Conservation (phyloP, 2,329 filamentous ascomycete species). For the Aspergillus uvarum region DNA sequence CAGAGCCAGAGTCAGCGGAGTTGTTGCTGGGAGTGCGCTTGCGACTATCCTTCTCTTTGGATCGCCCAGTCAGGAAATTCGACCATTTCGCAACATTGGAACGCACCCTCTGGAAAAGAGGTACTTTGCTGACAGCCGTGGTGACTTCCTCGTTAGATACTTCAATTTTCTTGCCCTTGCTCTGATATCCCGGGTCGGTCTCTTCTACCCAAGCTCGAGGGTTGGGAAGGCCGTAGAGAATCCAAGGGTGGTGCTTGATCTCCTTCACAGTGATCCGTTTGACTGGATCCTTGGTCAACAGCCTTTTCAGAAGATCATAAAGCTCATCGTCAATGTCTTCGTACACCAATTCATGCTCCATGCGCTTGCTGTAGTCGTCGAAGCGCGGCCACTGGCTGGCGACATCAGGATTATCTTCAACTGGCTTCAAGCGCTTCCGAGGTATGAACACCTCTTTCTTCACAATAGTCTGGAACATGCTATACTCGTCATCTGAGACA, state of each 20-base stretch:
- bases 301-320: slow-evolving; percentile 71
- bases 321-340: slow-evolving; percentile 81
- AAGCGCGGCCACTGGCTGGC: slow-evolving; percentile 49
- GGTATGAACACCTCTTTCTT: slow-evolving; percentile 92
- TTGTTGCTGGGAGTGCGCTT: slow-evolving; percentile 56
- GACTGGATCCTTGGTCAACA: slow-evolving; percentile 85
- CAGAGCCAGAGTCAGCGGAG: slow-evolving; percentile 57
- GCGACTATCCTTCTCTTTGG: slow-evolving; percentile 43
- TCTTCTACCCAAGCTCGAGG: slow-evolving; percentile 85
- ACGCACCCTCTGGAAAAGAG: slow-evolving; percentile 78
- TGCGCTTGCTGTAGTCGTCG: slow-evolving; percentile 67
- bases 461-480: slow-evolving; percentile 87
- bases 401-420: slow-evolving; percentile 49
- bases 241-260: slow-evolving; percentile 93
- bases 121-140: slow-evolving; percentile 83
- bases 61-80: slow-evolving; percentile 52
- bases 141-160: slow-evolving; percentile 90
- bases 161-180: slow-evolving; percentile 81
- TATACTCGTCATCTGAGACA: slow-evolving; percentile 84
- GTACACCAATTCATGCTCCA: slow-evolving; percentile 76
- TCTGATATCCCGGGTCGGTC: slow-evolving; percentile 77
- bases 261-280: slow-evolving; percentile 86
- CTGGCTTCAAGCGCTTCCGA: slow-evolving; percentile 73
- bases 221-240: slow-evolving; percentile 74
- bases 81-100: slow-evolving; percentile 71